phyloP scores from a whole-genome alignment of 1,284 basidiomycete species.

The Schizophyllum amplum region DNA sequence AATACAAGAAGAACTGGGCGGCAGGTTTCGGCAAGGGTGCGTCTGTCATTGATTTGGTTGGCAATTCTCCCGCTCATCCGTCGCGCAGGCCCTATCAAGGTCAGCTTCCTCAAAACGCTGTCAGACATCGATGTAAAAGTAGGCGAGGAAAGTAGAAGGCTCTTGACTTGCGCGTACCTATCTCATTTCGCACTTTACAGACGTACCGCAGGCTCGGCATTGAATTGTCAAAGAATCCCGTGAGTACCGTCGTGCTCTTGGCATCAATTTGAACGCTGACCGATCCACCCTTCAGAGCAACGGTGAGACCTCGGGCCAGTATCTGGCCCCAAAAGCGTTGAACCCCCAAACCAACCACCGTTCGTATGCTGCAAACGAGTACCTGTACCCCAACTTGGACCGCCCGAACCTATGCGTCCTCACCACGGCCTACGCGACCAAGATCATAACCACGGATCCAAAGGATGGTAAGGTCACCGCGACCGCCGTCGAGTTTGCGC shows the following conservation, averaged over 20 bases:
- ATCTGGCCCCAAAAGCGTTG: conserved; percentile 7
- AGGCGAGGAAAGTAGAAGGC: not conserved
- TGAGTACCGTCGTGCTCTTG: not conserved
- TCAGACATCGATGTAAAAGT: not conserved
- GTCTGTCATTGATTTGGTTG: too few species aligned
- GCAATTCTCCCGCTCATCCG: too few species aligned
- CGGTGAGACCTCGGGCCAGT: conserved; percentile 9
- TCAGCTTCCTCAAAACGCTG: not conserved
- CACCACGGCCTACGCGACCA: conserved; percentile 6
- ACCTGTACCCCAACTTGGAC: conserved; percentile 11
- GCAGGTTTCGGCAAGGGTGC: not conserved
- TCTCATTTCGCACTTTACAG: not conserved
- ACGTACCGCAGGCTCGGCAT: conserved; percentile 1
- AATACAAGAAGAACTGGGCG: not conserved
- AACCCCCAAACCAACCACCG: conserved; percentile 11
- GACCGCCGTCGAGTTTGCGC: conserved; percentile 20
- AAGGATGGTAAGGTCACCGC: conserved; percentile 6
- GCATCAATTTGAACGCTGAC: not conserved
- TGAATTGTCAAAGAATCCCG: not conserved
- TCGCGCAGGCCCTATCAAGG: not conserved
- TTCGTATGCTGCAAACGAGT: conserved; percentile 12
- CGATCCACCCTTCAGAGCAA: not conserved
- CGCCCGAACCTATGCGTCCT: conserved; percentile 11
- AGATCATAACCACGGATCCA: conserved; percentile 3
- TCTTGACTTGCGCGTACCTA: not conserved